Conservation (phyloP, 164 flowering plant species). For the Euptelea pleiosperma region DNA sequence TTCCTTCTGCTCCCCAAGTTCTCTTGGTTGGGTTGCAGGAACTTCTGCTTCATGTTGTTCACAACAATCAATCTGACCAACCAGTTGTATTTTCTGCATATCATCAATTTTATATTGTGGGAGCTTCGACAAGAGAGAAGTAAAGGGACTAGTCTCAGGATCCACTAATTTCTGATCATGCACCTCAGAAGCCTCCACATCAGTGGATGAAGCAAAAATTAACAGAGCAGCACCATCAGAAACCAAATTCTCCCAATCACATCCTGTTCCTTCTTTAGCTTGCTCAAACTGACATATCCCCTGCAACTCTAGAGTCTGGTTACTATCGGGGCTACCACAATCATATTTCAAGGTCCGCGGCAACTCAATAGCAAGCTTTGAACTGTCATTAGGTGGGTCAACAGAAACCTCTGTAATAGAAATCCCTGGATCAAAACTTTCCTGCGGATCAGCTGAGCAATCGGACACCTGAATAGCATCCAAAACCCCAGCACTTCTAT, state of each 20-base stretch:
- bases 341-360: conserved; percentile 39
- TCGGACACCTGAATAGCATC: conserved; percentile 27
- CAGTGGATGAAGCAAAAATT: conserved; percentile 55
- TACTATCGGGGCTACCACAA: conserved; percentile 39
- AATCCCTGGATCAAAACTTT: conserved; percentile 27
- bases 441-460: conserved; percentile 27
- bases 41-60: conserved; percentile 24
- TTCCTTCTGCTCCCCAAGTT: conserved; percentile 23
- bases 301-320: conserved; percentile 19
- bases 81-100: conserved; percentile 18
- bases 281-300: conserved; percentile 29
- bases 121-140: conserved; percentile 25
- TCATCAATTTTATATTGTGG: conserved; percentile 21
- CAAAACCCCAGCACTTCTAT: conserved; percentile 20
- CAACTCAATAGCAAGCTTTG: conserved; percentile 37
- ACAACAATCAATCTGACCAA: conserved; percentile 15
- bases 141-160: conserved; percentile 20
- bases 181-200: conserved; percentile 37
- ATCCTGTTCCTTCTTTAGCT: conserved; percentile 37
- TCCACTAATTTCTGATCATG: conserved; percentile 33
- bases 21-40: conserved; percentile 26
- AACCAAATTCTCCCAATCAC: conserved; percentile 75
- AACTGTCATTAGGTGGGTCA: conserved; percentile 30
- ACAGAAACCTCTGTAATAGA: conserved; percentile 28
- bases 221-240: conserved; percentile 55